Conservation (phyloP, 441 rosid species). For the Iberis amara region DNA sequence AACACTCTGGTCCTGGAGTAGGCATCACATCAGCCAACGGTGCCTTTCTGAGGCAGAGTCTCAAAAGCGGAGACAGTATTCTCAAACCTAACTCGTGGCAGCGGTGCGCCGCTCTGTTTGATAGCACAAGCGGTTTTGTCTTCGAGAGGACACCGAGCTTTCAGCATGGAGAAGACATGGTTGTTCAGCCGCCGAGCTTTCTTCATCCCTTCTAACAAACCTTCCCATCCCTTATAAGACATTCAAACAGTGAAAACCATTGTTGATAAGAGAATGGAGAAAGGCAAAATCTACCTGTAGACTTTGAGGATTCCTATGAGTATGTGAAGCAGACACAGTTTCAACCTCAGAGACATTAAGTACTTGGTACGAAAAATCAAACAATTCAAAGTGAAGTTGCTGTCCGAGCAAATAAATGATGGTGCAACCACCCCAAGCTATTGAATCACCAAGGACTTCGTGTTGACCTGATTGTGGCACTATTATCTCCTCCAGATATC, state of each 20-base stretch:
- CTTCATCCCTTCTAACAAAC: constrained; percentile 86
- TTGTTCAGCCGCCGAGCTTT: constrained; percentile 92
- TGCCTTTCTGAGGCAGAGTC: constrained; percentile 89
- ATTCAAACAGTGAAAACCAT: neutral
- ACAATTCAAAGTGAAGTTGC: constrained; percentile 94
- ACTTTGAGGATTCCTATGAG: constrained; percentile 52
- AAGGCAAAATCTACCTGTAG: constrained; percentile 48
- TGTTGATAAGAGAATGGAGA: constrained; percentile 1
- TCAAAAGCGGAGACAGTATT: constrained; percentile 97
- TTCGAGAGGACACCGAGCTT: constrained; percentile 95
- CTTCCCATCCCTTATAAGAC: constrained; percentile 76
- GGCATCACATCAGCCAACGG: constrained; percentile 28
- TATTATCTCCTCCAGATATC: constrained; percentile 76
- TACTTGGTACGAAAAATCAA: constrained; percentile 94
- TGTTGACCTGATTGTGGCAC: constrained; percentile 45
- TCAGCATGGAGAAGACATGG: constrained; percentile 96
- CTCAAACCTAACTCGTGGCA: constrained; percentile 87
- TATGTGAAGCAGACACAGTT: constrained; percentile 54
- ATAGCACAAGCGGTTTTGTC: constrained; percentile 95
- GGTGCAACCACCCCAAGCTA: constrained; percentile 99
- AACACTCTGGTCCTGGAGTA: neutral
- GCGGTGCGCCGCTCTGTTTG: constrained; percentile 94
- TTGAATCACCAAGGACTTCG: constrained; percentile 80
- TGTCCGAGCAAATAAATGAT: constrained; percentile 96
- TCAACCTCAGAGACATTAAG: constrained; percentile 96